These are phyloP conservation scores for Citrus unshiu DNA, from an alignment of 345 rosid species.

Conservation along the genomic window DNA sequence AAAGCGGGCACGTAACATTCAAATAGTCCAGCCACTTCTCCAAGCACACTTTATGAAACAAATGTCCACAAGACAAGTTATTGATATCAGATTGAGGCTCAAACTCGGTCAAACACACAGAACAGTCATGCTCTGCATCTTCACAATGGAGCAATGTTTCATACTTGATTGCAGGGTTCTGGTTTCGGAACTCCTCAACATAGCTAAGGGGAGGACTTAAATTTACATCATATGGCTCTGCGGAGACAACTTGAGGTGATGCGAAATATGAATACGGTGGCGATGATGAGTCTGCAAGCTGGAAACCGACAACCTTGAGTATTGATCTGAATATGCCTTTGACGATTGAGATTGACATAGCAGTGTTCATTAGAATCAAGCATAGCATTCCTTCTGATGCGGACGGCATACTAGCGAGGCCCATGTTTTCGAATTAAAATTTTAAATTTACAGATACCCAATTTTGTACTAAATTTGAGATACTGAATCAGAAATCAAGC, in stretches of 20 bases:
- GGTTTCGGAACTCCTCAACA: slow-evolving; percentile 63
- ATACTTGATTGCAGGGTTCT: slow-evolving; percentile 49
- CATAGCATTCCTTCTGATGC: slow-evolving; percentile 91
- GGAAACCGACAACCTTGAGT: slow-evolving; percentile 62
- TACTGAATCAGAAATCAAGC: neutral
- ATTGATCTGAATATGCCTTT: slow-evolving; percentile 64
- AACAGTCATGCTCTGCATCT: slow-evolving; percentile 54
- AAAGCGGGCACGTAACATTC: slow-evolving; percentile 73
- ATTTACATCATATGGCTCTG: slow-evolving; percentile 40
- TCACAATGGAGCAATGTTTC: slow-evolving; percentile 43
- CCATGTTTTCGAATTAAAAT: slow-evolving; percentile 46
- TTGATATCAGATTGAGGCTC: slow-evolving; percentile 64
- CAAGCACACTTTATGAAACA: slow-evolving; percentile 68
- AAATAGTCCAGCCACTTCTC: slow-evolving; percentile 77
- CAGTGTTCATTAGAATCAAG: slow-evolving; percentile 75
- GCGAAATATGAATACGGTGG: slow-evolving; percentile 30
- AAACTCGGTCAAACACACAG: slow-evolving; percentile 57
- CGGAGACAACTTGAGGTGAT: slow-evolving; percentile 21
- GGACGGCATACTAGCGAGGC: slow-evolving; percentile 79
- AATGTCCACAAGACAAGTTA: slow-evolving; percentile 59
- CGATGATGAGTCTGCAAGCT: slow-evolving; percentile 33
- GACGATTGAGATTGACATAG: slow-evolving; percentile 69
- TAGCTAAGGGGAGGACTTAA: slow-evolving; percentile 39
- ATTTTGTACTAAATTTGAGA: neutral
- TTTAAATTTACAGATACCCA: neutral